Evolutionary conservation across 305 asterid genomes (phyloP).

Genomic region (Ilex paraguariensis): DNA sequence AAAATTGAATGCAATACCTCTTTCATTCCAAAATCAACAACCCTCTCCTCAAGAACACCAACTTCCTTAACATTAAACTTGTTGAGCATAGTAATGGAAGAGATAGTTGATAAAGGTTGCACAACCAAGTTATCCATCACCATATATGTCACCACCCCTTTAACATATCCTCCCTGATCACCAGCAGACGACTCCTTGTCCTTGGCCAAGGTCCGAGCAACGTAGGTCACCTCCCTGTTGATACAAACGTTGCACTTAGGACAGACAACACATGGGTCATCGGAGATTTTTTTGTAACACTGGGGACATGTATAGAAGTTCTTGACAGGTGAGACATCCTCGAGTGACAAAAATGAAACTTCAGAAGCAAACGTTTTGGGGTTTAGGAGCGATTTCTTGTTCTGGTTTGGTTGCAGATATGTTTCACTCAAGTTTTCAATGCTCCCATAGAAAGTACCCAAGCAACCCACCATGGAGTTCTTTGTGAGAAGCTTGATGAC

Average conservation of each 20-base stretch:
- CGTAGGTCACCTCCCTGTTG: too few species aligned
- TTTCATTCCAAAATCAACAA: background rate
- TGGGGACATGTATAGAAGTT: too few species aligned
- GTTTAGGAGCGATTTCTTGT: background rate
- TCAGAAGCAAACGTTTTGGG: background rate
- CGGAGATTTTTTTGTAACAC: too few species aligned
- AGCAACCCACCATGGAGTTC: conserved; percentile 7
- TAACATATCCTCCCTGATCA: background rate
- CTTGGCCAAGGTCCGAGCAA: too few species aligned
- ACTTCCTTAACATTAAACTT: background rate
- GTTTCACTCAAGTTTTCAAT: conserved; percentile 2
- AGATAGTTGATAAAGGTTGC: background rate
- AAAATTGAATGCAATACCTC: background rate
- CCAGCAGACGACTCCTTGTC: background rate
- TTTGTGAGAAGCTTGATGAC: conserved; percentile 2
- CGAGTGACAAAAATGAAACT: background rate
- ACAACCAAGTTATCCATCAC: background rate
- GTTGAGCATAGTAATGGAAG: background rate
- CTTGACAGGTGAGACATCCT: too few species aligned
- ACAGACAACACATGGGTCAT: too few species aligned
- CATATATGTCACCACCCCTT: background rate
- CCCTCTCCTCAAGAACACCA: background rate
- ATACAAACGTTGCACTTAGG: too few species aligned
- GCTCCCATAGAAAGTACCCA: conserved; percentile 8
- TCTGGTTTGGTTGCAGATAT: conserved; percentile 1